Conservation (phyloP, 225 moss, liverwort and hornwort species). For the Lunularia cruciata region DNA sequence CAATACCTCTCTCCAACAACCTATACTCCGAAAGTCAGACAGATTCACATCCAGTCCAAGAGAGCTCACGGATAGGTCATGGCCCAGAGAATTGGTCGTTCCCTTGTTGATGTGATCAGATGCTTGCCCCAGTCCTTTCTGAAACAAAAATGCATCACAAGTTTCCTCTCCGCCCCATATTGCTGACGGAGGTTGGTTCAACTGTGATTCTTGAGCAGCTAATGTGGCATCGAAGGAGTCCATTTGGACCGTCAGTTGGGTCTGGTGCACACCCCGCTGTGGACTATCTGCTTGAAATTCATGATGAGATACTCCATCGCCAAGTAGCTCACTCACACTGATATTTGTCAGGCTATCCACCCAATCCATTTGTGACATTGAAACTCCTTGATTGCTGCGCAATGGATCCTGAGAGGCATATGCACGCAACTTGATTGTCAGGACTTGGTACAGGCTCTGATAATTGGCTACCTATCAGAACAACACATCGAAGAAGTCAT, state of each 20-base stretch:
- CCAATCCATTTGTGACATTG: slow-evolving; percentile 48
- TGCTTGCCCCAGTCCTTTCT: slow-evolving; percentile 24
- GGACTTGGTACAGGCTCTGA: no score
- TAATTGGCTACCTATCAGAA: no score
- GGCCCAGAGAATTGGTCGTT: slow-evolving; percentile 5
- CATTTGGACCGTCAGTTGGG: slow-evolving; percentile 3
- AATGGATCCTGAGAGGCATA: slow-evolving; percentile 34
- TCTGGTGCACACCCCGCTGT: slow-evolving; percentile 18
- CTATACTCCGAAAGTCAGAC: slow-evolving; percentile 31
- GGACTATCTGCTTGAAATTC: neutral
- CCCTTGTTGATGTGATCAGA: slow-evolving; percentile 31
- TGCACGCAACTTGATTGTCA: neutral
- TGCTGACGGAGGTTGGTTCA: slow-evolving; percentile 26
- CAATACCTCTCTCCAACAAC: slow-evolving; percentile 50
- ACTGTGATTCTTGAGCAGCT: slow-evolving; percentile 26
- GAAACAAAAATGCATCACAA: slow-evolving; percentile 52
- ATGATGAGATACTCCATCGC: slow-evolving; percentile 33
- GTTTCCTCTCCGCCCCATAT: slow-evolving; percentile 52
- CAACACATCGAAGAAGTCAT: no score
- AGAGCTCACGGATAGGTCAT: slow-evolving; percentile 30
- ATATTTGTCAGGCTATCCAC: slow-evolving; percentile 45
- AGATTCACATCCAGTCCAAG: slow-evolving; percentile 37
- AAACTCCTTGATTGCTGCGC: slow-evolving; percentile 30
- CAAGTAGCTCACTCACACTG: slow-evolving; percentile 45
- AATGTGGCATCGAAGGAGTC: slow-evolving; percentile 37